A percentile compares a stretch with the other conserved stretches of the same genome.
Conservation (phyloP, 164 flowering plant species). For the Houttuynia cordata region DNA sequence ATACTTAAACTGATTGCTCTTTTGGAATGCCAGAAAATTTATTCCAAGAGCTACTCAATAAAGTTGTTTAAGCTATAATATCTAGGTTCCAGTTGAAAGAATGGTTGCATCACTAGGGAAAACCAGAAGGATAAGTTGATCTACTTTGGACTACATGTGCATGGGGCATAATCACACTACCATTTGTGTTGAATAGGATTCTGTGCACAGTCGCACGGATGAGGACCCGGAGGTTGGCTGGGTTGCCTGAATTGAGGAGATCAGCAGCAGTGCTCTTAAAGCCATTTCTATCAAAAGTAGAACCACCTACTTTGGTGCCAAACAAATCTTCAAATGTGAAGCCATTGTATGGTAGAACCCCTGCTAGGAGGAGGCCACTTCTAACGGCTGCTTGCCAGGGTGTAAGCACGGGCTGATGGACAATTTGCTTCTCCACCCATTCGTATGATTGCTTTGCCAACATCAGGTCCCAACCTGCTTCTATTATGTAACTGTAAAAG, state of each 20-base stretch:
- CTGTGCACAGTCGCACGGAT: constrained; percentile 65
- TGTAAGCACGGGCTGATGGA: constrained; percentile 33
- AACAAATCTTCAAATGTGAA: constrained; percentile 68
- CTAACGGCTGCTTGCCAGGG: constrained; percentile 68
- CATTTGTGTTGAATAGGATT: constrained; percentile 46
- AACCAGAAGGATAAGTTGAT: too few species aligned
- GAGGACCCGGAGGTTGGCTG: constrained; percentile 43
- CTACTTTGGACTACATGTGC: too few species aligned
- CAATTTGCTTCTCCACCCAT: constrained; percentile 77
- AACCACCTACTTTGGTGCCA: constrained; percentile 93
- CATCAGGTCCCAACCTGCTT: constrained; percentile 58
- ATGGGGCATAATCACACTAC: too few species aligned
- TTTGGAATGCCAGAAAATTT: too few species aligned
- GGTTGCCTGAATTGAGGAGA: constrained; percentile 47
- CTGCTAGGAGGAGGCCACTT: constrained; percentile 61
- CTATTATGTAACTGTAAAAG: too few species aligned
- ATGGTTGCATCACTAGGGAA: too few species aligned
- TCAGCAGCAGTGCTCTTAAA: constrained; percentile 80
- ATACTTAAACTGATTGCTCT: too few species aligned
- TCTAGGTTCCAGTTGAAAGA: too few species aligned
- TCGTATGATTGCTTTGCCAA: constrained; percentile 67
- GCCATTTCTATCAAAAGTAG: constrained; percentile 62
- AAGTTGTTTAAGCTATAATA: too few species aligned
- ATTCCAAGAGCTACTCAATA: too few species aligned
- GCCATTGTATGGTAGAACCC: constrained; percentile 75